These are phyloP conservation scores for Claviceps pazoutovae DNA, from an alignment of 2,329 filamentous ascomycete species.

Conservation along the genomic window DNA sequence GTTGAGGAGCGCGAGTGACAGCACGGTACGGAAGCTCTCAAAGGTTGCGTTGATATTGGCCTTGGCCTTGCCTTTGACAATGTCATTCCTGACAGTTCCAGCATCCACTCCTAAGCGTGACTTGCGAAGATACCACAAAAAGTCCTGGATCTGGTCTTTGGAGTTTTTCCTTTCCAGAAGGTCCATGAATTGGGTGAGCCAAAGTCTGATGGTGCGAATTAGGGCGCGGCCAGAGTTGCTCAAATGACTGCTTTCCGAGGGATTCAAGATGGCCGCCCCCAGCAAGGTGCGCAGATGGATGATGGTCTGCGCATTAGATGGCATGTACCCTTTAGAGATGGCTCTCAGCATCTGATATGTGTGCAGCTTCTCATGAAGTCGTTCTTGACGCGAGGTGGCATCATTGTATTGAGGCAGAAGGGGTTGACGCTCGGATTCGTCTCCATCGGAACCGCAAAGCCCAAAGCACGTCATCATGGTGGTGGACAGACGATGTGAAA, in stretches of 20 bases:
- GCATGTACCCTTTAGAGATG: slow-evolving; percentile 74
- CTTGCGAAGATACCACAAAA: slow-evolving; percentile 72
- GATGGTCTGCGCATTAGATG: slow-evolving; percentile 73
- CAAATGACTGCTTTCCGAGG: slow-evolving; percentile 46
- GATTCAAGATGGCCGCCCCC: slow-evolving; percentile 64
- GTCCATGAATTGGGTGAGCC: slow-evolving; percentile 69
- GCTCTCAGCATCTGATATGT: slow-evolving; percentile 85
- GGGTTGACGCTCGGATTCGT: slow-evolving; percentile 52
- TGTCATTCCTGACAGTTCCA: slow-evolving; percentile 15
- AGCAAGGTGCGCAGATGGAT: slow-evolving; percentile 68
- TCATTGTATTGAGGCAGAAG: slow-evolving; percentile 72
- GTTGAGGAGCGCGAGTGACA: slow-evolving; percentile 75
- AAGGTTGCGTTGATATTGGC: slow-evolving; percentile 38
- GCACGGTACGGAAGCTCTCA: slow-evolving; percentile 68
- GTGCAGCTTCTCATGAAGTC: slow-evolving; percentile 79
- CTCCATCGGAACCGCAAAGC: slow-evolving; percentile 28
- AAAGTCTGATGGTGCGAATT: slow-evolving; percentile 56
- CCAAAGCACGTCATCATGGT: slow-evolving; percentile 53
- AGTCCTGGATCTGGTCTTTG: slow-evolving; percentile 77
- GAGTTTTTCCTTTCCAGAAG: slow-evolving; percentile 70
- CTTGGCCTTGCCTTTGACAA: slow-evolving; percentile 17
- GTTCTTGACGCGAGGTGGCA: slow-evolving; percentile 63
- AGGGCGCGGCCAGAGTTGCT: slow-evolving; percentile 66
- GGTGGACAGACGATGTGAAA: not conserved
- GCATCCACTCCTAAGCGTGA: slow-evolving; percentile 41